phyloP scores from a whole-genome alignment of 805 yeast species.

The Yamadazyma paraphyllophila region DNA sequence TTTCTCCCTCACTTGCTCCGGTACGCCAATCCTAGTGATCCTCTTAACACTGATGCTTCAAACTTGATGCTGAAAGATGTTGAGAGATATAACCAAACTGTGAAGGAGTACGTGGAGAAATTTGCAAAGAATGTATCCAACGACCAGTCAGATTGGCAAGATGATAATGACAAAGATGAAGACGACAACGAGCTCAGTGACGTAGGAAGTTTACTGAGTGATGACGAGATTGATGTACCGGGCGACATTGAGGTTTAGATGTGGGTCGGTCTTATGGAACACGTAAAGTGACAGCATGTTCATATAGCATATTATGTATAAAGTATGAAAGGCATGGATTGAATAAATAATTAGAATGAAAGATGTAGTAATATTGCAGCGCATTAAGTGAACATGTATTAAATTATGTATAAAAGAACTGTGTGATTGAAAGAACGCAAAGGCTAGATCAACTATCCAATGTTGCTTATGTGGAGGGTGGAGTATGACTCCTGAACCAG shows the following conservation, averaged over 20 bases:
- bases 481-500: no score
- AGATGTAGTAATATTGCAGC: no score
- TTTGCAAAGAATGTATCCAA: constrained; percentile 45
- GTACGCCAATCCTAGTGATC: constrained; percentile 94
- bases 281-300: not conserved
- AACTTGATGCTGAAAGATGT: constrained; percentile 70
- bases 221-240: constrained; percentile 32
- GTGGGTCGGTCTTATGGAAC: not conserved
- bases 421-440: no score
- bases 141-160: constrained; percentile 43
- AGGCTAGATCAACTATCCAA: no score
- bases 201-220: constrained; percentile 50
- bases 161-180: constrained; percentile 31
- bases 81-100: constrained; percentile 62
- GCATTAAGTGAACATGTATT: no score
- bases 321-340: not conserved
- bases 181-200: constrained; percentile 45
- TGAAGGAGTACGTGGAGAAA: constrained; percentile 67
- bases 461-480: no score
- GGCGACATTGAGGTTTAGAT: constrained; percentile 13
- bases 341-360: no score
- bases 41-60: constrained; percentile 88
- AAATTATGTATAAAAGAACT: no score
- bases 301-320: not conserved
- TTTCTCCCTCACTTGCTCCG: constrained; percentile 88